Evolutionary conservation across 805 yeast genomes (phyloP).

Genomic region (Kuraishia floccosa): DNA sequence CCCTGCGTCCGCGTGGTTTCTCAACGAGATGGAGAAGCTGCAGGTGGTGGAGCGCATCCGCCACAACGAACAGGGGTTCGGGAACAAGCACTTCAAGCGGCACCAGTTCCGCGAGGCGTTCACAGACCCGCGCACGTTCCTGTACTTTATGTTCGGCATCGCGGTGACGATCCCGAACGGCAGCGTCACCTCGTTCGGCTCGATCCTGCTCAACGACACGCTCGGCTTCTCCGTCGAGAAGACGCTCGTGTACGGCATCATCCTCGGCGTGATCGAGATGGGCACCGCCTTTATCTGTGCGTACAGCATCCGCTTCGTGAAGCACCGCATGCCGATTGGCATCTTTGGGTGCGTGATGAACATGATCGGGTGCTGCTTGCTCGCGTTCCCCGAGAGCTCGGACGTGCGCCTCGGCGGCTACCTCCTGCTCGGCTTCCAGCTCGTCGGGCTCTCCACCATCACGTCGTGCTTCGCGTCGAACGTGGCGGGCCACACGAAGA

Average conservation of each 20-base stretch:
- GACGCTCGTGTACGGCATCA: constrained; percentile 22
- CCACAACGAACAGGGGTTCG: constrained; percentile 44
- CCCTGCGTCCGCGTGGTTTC: constrained; percentile 31
- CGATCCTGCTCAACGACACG: constrained; percentile 27
- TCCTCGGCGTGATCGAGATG: constrained; percentile 24
- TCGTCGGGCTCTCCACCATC: constrained; percentile 12
- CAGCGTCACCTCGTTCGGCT: constrained; percentile 36
- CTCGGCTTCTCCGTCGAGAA: constrained; percentile 16
- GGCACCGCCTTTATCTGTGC: no score
- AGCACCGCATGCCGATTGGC: constrained; percentile 22
- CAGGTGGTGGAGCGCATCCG: constrained; percentile 42
- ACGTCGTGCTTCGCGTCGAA: constrained; percentile 29
- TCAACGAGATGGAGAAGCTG: constrained; percentile 27
- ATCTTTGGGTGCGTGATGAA: constrained; percentile 31
- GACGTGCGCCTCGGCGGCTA: constrained; percentile 15
- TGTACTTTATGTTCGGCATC: constrained; percentile 30
- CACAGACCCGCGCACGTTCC: constrained; percentile 37
- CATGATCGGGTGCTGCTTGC: constrained; percentile 4
- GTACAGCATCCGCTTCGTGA: constrained; percentile 13
- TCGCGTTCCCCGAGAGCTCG: constrained; percentile 16
- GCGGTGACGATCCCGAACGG: constrained; percentile 43
- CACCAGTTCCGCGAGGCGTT: constrained; percentile 42
- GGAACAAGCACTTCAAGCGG: constrained; percentile 41
- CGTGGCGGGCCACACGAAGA: constrained; percentile 48
- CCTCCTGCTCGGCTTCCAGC: constrained; percentile 13